phyloP scores from a whole-genome alignment of 768 basidiomycete species.

The Lentinula boryana region DNA sequence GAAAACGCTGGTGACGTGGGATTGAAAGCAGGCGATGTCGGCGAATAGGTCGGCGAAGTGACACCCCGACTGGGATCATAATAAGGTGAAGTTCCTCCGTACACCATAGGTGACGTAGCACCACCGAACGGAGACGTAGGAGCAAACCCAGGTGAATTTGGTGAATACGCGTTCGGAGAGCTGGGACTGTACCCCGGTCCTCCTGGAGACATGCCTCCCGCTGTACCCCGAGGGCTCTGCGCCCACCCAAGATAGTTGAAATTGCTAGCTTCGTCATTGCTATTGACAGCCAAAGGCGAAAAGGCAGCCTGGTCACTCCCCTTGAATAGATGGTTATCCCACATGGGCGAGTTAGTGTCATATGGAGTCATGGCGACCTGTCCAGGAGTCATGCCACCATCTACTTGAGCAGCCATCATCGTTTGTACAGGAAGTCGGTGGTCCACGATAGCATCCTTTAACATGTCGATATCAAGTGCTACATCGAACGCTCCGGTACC shows the following conservation, averaged over 20 bases:
- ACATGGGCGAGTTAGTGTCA: conserved; percentile 84
- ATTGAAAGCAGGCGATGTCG: conserved; percentile 79
- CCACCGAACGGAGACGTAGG: conserved; percentile 72
- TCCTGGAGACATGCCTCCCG: conserved; percentile 82
- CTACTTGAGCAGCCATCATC: conserved; percentile 70
- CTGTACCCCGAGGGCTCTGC: conserved; percentile 79
- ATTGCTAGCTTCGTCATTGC: conserved; percentile 74
- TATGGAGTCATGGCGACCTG: conserved; percentile 97
- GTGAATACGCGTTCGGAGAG: conserved; percentile 85
- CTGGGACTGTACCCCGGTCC: conserved; percentile 87
- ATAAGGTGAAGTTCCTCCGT: conserved; percentile 82
- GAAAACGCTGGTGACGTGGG: conserved; percentile 81
- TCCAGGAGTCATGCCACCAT: conserved; percentile 87
- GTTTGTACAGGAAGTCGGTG: conserved; percentile 85
- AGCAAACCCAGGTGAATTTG: conserved; percentile 81
- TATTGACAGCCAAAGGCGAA: conserved; percentile 88
- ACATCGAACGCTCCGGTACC: conserved; percentile 97
- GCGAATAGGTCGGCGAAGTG: conserved; percentile 84
- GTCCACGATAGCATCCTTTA: conserved; percentile 97
- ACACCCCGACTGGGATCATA: conserved; percentile 58
- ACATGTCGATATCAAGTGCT: conserved; percentile 93
- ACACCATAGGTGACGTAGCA: conserved; percentile 76
- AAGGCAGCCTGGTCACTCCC: conserved; percentile 88
- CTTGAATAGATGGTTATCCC: conserved; percentile 71
- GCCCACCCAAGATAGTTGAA: conserved; percentile 73